Evolutionary conservation across 192 early-diverging fungal genomes (phyloP).

Genomic region (Rhizoclosmatium sp.): DNA sequence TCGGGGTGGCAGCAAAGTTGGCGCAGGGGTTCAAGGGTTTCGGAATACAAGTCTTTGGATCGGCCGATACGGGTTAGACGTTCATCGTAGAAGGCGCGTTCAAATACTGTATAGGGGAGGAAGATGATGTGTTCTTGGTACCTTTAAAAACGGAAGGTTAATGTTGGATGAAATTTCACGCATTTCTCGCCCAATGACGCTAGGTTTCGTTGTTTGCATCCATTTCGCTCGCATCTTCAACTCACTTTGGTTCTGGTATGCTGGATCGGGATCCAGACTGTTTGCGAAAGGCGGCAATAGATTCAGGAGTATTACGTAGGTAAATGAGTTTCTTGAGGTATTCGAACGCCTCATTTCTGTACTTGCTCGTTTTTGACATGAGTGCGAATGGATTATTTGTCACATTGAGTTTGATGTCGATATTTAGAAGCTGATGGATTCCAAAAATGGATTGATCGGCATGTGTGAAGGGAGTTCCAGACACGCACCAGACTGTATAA

Average conservation of each 20-base stretch:
- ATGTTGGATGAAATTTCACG: no score
- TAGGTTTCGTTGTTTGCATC: no score
- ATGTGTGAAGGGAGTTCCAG: slow-evolving; percentile 34
- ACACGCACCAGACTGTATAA: slow-evolving; percentile 24
- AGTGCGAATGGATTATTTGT: slow-evolving; percentile 32
- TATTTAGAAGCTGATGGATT: slow-evolving; percentile 32
- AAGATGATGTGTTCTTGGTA: slow-evolving; percentile 28
- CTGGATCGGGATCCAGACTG: not conserved
- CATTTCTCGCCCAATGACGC: no score
- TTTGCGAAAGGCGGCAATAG: slow-evolving; percentile 18
- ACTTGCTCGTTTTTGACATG: not conserved
- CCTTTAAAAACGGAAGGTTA: no score
- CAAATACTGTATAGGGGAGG: slow-evolving; percentile 32
- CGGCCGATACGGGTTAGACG: not conserved
- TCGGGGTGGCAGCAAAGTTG: slow-evolving; percentile 34
- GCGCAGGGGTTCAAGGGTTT: slow-evolving; percentile 7
- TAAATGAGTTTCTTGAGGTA: slow-evolving; percentile 20
- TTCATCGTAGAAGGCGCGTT: slow-evolving; percentile 32
- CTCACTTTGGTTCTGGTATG: not conserved
- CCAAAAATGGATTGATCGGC: slow-evolving; percentile 22
- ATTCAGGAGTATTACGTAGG: slow-evolving; percentile 27
- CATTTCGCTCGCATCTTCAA: no score
- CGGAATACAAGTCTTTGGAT: slow-evolving; percentile 16
- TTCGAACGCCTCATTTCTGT: slow-evolving; percentile 35
- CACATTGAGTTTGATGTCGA: slow-evolving; percentile 28